A percentile compares a stretch with the other conserved stretches of the same genome.
Conservation (phyloP, 2,329 filamentous ascomycete species). For the Lasiodiplodia theobromae region DNA sequence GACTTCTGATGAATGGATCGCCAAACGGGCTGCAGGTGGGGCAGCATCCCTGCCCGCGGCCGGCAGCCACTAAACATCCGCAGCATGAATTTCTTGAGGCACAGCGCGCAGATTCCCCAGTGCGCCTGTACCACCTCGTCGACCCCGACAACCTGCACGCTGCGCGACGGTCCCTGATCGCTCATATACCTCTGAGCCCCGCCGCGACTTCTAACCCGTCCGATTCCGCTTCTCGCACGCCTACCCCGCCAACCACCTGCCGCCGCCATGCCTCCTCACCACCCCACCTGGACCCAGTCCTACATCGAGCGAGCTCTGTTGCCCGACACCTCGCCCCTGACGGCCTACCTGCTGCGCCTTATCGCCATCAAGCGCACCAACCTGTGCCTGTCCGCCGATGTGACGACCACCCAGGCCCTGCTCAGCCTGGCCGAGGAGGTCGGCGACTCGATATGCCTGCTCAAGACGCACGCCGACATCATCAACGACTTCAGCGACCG, state of each 20-base stretch:
- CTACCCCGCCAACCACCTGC: conserved; percentile 8
- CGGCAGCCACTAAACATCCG: conserved; percentile 24
- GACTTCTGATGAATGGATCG: conserved; percentile 19
- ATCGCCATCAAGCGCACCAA: conserved; percentile 60
- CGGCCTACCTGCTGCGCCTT: conserved; percentile 57
- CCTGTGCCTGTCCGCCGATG: conserved; percentile 64
- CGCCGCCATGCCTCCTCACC: conserved; percentile 28
- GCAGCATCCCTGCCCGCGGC: conserved; percentile 7
- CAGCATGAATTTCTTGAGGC: conserved; percentile 26
- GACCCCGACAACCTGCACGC: conserved; percentile 15
- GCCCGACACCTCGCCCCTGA: conserved; percentile 53
- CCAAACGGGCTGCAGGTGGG: conserved; percentile 12
- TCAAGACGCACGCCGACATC: conserved; percentile 69
- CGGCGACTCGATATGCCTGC: conserved; percentile 66
- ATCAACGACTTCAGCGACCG: conserved; percentile 66
- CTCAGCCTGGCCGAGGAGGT: conserved; percentile 64
- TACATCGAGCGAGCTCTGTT: conserved; percentile 56
- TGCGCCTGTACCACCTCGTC: conserved; percentile 21
- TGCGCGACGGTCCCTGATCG: conserved; percentile 14
- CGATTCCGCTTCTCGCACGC: conserved; percentile 1
- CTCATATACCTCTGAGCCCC: conserved; percentile 16
- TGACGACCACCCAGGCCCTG: conserved; percentile 63
- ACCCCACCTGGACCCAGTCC: conserved; percentile 51
- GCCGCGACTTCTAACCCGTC: not conserved
- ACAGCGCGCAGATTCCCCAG: conserved; percentile 17